Percentiles rank a stretch among this genome's conserved stretches.
Evolutionary conservation across 495 filamentous ascomycete species (phyloP).

Genomic region (Neurospora sp.): DNA sequence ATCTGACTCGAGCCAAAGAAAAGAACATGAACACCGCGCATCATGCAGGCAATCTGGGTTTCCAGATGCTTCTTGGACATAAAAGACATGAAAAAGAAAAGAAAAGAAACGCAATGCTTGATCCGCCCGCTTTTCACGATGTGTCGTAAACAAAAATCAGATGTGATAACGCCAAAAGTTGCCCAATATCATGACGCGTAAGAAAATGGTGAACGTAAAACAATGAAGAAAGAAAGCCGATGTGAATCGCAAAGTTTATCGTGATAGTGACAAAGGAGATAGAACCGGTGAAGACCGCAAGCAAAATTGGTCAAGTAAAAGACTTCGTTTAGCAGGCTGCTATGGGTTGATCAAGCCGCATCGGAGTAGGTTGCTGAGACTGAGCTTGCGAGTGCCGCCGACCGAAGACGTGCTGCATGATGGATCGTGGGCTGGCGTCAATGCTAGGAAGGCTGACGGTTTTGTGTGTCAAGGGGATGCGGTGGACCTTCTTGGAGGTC

Average conservation of each 20-base stretch:
- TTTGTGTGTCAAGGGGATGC: conserved; percentile 46
- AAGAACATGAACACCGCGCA: background rate
- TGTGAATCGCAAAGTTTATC: conserved; percentile 1
- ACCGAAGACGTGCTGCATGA: conserved; percentile 73
- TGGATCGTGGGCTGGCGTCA: conserved; percentile 46
- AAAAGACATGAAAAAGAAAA: background rate
- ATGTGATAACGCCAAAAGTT: background rate
- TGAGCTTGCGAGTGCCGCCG: conserved; percentile 39
- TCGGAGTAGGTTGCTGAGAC: conserved; percentile 26
- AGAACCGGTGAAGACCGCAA: background rate
- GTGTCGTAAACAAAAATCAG: background rate
- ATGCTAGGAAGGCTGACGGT: conserved; percentile 57
- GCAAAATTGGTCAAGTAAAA: background rate
- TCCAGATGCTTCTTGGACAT: background rate
- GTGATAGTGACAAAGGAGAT: background rate
- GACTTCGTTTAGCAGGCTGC: conserved; percentile 24
- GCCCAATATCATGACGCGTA: background rate
- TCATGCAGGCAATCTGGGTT: background rate
- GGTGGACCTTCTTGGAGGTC: conserved; percentile 45
- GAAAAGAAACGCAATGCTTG: background rate
- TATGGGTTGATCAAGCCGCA: conserved; percentile 29
- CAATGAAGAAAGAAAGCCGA: background rate
- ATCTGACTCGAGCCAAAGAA: background rate
- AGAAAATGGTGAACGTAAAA: background rate
- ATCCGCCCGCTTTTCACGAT: background rate